A percentile compares a stretch with the other conserved stretches of the same genome.
Evolutionary conservation across 2,329 filamentous ascomycete species (phyloP).

Genomic region (Alternaria gaisen): DNA sequence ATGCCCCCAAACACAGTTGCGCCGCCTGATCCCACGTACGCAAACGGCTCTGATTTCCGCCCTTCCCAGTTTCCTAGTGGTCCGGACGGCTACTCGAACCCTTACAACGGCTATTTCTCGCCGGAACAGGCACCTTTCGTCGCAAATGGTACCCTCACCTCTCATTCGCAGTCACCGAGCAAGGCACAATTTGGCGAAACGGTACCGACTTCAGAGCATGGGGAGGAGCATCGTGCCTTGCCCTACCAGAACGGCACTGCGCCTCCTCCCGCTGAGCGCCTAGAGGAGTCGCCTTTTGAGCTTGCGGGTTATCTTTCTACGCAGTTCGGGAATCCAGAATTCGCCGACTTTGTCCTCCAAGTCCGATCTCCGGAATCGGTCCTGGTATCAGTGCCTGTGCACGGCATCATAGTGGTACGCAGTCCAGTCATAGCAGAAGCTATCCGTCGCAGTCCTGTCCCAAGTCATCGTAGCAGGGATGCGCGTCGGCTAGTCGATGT

Average conservation of each 20-base stretch:
- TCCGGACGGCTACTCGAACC: constrained; percentile 26
- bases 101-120: constrained; percentile 32
- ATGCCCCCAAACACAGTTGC: constrained; percentile 41
- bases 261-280: constrained; percentile 23
- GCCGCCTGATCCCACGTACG: constrained; percentile 36
- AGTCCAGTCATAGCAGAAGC: constrained; percentile 47
- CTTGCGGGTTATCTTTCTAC: constrained; percentile 45
- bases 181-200: constrained; percentile 40
- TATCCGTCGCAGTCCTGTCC: constrained; percentile 32
- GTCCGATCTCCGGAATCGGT: constrained; percentile 40
- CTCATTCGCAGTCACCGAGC: constrained; percentile 47
- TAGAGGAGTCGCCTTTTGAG: constrained; percentile 40
- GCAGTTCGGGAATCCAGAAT: constrained; percentile 48
- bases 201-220: constrained; percentile 29
- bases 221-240: constrained; percentile 29
- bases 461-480: constrained; percentile 35
- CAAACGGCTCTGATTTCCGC: constrained; percentile 36
- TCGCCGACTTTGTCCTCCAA: constrained; percentile 50
- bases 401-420: constrained; percentile 47
- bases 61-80: constrained; percentile 28
- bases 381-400: constrained; percentile 45
- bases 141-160: constrained; percentile 39
- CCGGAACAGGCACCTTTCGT: constrained; percentile 23
- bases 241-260: constrained; percentile 30
- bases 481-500: constrained; percentile 39